Conservation (phyloP, 495 filamentous ascomycete species). For the Astrothelium subdiscretum region DNA sequence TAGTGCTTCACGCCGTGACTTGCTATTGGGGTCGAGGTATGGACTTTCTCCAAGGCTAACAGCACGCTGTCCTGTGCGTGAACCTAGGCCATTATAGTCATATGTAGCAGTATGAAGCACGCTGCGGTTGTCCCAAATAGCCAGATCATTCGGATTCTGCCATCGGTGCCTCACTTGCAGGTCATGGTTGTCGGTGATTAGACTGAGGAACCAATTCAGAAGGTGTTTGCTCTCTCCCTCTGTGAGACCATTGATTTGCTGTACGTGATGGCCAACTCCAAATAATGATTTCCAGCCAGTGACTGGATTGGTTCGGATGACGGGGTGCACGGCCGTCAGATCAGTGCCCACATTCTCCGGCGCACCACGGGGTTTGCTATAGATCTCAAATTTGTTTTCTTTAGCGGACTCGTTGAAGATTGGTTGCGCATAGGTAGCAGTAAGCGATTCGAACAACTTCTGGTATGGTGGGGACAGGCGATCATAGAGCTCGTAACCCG, state of each 20-base stretch:
- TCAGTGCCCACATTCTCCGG: slow-evolving; percentile 58
- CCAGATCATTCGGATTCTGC: slow-evolving; percentile 27
- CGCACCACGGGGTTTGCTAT: slow-evolving; percentile 39
- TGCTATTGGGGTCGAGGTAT: slow-evolving; percentile 41
- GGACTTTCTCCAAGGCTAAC: slow-evolving; percentile 61
- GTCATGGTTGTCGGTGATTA: slow-evolving; percentile 70
- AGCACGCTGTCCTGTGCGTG: slow-evolving; percentile 48
- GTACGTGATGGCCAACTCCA: slow-evolving; percentile 50
- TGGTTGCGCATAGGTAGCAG: slow-evolving; percentile 53
- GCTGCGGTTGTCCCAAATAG: slow-evolving; percentile 72
- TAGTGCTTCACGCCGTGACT: slow-evolving; percentile 12
- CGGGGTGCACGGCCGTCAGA: slow-evolving; percentile 55
- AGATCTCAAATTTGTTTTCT: slow-evolving; percentile 45
- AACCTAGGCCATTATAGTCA: slow-evolving; percentile 54
- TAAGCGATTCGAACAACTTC: slow-evolving; percentile 56
- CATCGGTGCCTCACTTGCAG: slow-evolving; percentile 58
- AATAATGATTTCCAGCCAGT: slow-evolving; percentile 71
- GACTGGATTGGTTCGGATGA: slow-evolving; percentile 69
- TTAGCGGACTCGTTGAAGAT: slow-evolving; percentile 47
- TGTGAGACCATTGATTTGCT: slow-evolving; percentile 53
- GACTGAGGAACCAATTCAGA: slow-evolving; percentile 25
- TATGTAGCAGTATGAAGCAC: slow-evolving; percentile 61
- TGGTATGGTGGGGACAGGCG: slow-evolving; percentile 55
- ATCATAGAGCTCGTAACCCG: slow-evolving; percentile 69
- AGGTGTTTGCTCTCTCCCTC: slow-evolving; percentile 52